Evolutionary conservation across 495 filamentous ascomycete species (phyloP).

Genomic region (Terfezia boudieri): DNA sequence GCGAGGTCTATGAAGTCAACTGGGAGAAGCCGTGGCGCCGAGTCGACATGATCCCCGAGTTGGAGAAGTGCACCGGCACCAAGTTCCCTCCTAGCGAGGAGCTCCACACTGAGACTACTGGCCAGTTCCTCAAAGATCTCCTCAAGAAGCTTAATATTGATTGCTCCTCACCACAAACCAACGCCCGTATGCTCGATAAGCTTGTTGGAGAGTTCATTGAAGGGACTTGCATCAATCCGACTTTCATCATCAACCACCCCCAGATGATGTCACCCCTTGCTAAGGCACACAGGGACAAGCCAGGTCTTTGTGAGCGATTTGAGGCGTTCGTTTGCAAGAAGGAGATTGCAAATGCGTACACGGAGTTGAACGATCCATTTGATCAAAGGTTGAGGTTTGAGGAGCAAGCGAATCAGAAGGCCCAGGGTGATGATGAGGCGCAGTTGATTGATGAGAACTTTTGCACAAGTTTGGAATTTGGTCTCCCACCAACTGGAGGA

Average conservation of each 20-base stretch:
- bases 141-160: conserved; percentile 79
- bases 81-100: conserved; percentile 80
- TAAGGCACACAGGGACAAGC: conserved; percentile 66
- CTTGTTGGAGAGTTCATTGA: conserved; percentile 33
- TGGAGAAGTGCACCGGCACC: conserved; percentile 74
- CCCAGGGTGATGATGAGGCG: conserved; percentile 87
- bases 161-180: conserved; percentile 74
- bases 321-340: conserved; percentile 97
- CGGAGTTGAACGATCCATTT: conserved; percentile 93
- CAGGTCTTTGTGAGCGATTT: conserved; percentile 86
- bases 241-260: conserved; percentile 83
- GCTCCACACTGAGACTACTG: conserved; percentile 71
- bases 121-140: conserved; percentile 61
- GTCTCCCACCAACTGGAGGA: conserved; percentile 80
- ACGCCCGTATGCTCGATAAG: conserved; percentile 91
- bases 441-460: conserved; percentile 91
- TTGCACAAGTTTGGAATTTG: conserved; percentile 63
- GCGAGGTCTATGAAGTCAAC: conserved; percentile 73
- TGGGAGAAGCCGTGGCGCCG: conserved; percentile 89
- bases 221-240: conserved; percentile 79
- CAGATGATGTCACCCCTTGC: conserved; percentile 96
- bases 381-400: conserved; percentile 87
- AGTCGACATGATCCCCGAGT: conserved; percentile 86
- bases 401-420: conserved; percentile 91
- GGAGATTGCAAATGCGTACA: conserved; percentile 91